Base-by-base conservation (phyloP, 345 rosid genomes). In the Cardamine chenopodiifolia region DNA sequence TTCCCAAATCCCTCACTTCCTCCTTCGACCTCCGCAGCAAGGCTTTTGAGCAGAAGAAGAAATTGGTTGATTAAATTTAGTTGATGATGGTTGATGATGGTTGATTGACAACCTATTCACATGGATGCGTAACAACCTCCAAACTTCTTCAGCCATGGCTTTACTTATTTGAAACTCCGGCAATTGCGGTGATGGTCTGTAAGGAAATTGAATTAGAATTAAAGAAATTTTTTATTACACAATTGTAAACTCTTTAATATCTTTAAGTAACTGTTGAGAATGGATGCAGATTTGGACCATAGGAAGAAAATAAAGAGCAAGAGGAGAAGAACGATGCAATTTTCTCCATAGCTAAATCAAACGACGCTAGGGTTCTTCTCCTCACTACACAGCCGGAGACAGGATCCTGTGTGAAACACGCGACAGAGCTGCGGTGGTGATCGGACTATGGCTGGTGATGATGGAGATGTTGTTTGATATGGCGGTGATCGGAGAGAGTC, bases 261-360 rank as follows among this genome's bases (percentile, higher is more conserved):
- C n/a, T 39, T 20, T 8, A 20, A 3, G 20, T 26, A 45, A 97
- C 98, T 72, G 79, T 89, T 92, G 69, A 96, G 96, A 80, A 89
- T 79, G 37, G 97, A 85, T 14, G 99, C 99, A 72, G 97, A 89
- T 90, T 92, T 96, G 81, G 97, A 91, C 99, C 97, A 96, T 39
- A 92, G 78, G 64, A 96, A 92, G 53, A 96, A 87, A 81, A 90
- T 87, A 75, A 79, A 77, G 66, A 82, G 50, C 57, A 96, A 93
- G 68, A 96, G 96, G 62, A 92, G 90, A 20, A 92, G 86, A 78
- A 96, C 98, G 93, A 94, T 31, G 93, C 97, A 13, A 78, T 94
- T 19, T 90, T 93, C 83, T 83, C 83, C 0, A 78, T 87, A 48
- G 97, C 92, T 5, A 61, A 82, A 74, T 85, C 89, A 0, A 4